Evolutionary conservation across 2,329 filamentous ascomycete genomes (phyloP).

Genomic region (Botrytis deweyae): DNA sequence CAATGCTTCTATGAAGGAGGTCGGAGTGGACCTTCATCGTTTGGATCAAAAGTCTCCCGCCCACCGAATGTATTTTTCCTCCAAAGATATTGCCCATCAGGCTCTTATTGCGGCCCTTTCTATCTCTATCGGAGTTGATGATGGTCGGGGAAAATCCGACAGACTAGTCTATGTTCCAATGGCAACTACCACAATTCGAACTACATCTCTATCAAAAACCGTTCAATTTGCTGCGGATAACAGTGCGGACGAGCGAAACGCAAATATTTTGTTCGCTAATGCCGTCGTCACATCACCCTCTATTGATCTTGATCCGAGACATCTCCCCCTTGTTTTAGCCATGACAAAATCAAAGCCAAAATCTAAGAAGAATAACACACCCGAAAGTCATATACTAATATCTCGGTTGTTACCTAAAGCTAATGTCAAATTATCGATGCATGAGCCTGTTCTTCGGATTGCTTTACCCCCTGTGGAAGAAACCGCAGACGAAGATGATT

Average conservation of each 20-base stretch:
- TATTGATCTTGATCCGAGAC: conserved; percentile 86
- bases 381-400: conserved; percentile 66
- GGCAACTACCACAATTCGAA: conserved; percentile 93
- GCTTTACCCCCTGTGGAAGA: conserved; percentile 76
- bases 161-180: conserved; percentile 92
- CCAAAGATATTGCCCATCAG: conserved; percentile 90
- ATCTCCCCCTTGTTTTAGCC: conserved; percentile 80
- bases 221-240: conserved; percentile 75
- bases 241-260: conserved; percentile 78
- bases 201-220: conserved; percentile 91
- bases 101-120: conserved; percentile 89
- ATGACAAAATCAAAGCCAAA: conserved; percentile 61
- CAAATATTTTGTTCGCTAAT: conserved; percentile 95
- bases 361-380: conserved; percentile 44
- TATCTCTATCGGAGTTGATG: conserved; percentile 86
- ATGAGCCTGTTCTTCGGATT: conserved; percentile 91
- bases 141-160: conserved; percentile 82
- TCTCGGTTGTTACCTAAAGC: conserved; percentile 92
- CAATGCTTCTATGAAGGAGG: conserved; percentile 92
- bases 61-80: conserved; percentile 97
- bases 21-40: conserved; percentile 88
- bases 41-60: conserved; percentile 90
- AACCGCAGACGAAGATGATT: conserved; percentile 69
- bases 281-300: conserved; percentile 95
- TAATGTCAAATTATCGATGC: conserved; percentile 91